Evolutionary conservation across 768 basidiomycete species (phyloP).

Genomic region (Rickenella mellea): DNA sequence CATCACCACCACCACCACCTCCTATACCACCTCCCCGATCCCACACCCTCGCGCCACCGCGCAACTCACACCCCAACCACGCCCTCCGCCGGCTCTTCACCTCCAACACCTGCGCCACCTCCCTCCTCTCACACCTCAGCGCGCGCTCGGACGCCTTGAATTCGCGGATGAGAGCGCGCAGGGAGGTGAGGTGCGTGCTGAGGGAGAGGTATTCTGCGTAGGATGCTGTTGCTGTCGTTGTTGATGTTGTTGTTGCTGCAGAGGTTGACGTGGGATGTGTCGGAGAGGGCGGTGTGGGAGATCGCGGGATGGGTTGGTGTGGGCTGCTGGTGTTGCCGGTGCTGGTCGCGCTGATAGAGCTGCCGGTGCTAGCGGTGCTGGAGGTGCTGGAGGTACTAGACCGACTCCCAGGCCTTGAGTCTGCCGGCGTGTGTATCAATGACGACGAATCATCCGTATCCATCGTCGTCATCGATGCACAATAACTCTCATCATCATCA

Average conservation of each 20-base stretch:
- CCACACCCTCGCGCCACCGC: no score
- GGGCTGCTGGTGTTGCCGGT: no score
- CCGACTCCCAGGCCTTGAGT: no score
- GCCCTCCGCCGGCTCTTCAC: conserved; percentile 53
- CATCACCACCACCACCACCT: no score
- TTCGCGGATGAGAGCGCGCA: conserved; percentile 32
- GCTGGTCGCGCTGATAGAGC: no score
- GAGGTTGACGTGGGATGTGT: conserved; percentile 30
- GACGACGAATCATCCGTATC: conserved; percentile 42
- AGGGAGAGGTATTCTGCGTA: conserved; percentile 12
- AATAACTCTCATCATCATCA: conserved; percentile 5
- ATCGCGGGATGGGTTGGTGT: no score
- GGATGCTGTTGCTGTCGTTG: conserved; percentile 3
- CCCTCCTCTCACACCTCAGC: conserved; percentile 28
- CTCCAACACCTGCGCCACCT: conserved; percentile 36
- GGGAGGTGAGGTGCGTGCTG: conserved; percentile 19
- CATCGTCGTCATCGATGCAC: conserved; percentile 26
- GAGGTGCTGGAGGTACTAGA: no score
- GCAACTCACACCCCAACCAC: no score
- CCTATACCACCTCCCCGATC: no score
- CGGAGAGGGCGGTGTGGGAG: no score
- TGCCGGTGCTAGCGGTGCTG: no score
- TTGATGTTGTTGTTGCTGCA: conserved; percentile 8
- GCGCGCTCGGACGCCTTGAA: conserved; percentile 30
- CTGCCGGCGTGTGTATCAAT: no score